Base-by-base conservation (phyloP, 768 basidiomycete species). In the Mycena rosella region DNA sequence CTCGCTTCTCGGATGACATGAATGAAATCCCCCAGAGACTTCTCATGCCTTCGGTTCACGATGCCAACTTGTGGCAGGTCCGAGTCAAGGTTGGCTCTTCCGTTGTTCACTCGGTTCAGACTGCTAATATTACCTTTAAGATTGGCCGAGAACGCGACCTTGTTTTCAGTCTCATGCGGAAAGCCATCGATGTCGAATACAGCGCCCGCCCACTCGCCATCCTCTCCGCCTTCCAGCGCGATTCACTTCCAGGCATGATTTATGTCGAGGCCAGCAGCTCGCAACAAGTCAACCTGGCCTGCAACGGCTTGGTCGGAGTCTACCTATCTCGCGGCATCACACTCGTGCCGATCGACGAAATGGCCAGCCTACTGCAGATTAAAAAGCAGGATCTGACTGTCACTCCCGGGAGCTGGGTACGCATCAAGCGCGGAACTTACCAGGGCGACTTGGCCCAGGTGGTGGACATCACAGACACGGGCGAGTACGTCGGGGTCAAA, bases 31-130 rank as follows among this genome's bases (percentile, higher is more conserved):
- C 98, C 2, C 96, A 98, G 74, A 86, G 95, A 18, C 79, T 98
- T 60, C 85, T 99, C 22, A 98, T 99, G 96, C 98, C 98, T 22
- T 95, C 93, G 4, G 95, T 98, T 0, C 92, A 97, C 60, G 98
- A 99, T 77, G 93, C 97, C 14, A 96, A 89, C 77, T 81, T 99
- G 65, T 99, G 96, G 96, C 96, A 96, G 82, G 89, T 99, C 62
- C 86, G 94, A 73, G 96, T 96, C 72, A 95, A 95, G 88, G 96
- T 94, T 74, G 56, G 84, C 79, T 24, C 17, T 4, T 57, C 15
- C 26, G 1, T 24, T 3, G 5, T 34, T 17, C 51, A n/a, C 17
- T 56, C 49, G 38, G 9, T 51, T 14, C 38, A 24, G 2, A 1
- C 17, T 47, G 24, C 36, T 20, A 32, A 56, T 60, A 17, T 20